A percentile compares a stretch with the other conserved stretches of the same genome.
Conservation (phyloP, 169 alveolate genomes). For the Cryptosporidium felis region DNA sequence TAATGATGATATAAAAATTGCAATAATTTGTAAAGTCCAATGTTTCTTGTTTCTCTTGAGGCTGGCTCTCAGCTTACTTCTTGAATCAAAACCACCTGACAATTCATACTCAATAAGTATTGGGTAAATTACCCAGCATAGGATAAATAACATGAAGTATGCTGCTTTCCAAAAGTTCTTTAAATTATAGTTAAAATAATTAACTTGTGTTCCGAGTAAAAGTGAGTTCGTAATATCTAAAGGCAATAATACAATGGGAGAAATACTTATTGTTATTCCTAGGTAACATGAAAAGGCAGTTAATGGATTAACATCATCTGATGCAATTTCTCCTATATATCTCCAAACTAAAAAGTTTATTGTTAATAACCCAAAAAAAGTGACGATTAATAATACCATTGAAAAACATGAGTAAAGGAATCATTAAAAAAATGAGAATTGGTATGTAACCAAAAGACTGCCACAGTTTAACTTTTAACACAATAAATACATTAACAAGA, state of each 20-base stretch:
- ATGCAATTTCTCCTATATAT: background rate
- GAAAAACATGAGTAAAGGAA: no score
- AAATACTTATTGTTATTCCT: conserved; percentile 27
- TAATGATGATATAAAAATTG: background rate
- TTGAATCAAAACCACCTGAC: conserved; percentile 18
- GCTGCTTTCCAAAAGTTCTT: conserved; percentile 9
- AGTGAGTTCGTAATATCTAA: conserved; percentile 2
- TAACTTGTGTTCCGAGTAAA: background rate
- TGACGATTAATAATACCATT: background rate
- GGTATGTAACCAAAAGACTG: no score
- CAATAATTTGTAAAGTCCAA: conserved; percentile 9
- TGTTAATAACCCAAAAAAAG: background rate
- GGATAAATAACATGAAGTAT: background rate
- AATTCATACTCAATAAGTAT: conserved; percentile 38
- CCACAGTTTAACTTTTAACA: no score
- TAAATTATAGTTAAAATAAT: background rate
- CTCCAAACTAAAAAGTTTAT: background rate
- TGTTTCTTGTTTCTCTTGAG: conserved; percentile 8
- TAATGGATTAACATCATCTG: background rate
- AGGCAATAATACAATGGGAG: conserved; percentile 26
- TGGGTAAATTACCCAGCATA: conserved; percentile 39
- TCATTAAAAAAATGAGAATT: no score
- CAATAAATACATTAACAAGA: no score
- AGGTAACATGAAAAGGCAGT: conserved; percentile 1
- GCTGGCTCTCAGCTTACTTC: background rate